Evolutionary conservation across 306 rosid species (phyloP), one percentile per base, ranked within the genome.

Genomic region (Ochetophila trinervis): DNA sequence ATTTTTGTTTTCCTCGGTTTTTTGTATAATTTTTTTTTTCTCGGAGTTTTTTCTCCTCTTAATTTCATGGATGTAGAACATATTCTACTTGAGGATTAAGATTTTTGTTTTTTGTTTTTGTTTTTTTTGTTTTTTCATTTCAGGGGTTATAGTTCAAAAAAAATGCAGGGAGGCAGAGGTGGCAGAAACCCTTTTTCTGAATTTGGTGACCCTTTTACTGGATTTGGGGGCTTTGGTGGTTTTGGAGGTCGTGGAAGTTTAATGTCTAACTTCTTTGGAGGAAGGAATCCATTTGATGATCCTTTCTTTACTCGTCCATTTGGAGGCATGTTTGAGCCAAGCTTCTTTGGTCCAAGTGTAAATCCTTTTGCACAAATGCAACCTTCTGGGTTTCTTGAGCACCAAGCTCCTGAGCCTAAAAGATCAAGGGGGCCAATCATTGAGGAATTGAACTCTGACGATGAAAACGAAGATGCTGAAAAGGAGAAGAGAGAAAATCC

Each of bases 231-330:
- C 6, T 82, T 80, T 53, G 88, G 94, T 5, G 67, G 88, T 18
- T 76, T 83, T 66, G 89, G 89, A 44, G 85, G 85, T 63, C 83
- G 80, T 16, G 42, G 87, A 66, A 79, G 81, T 76, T 67, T 89
- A 22, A 2, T 83, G 17, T 74, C 98, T 16, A 58, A 67, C 66
- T 18, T 89, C 24, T 79, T 86, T 20, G 91, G 96, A 65, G 91
- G 86, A 60, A 76, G 91, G 77, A 76, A 86, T 35, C 91, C 96
- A 12, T 89, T 93, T 73, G 86, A 86, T 34, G 97, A 89, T 19
- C 95, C 96, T 57, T 93, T 89, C 79, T 90, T 89, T 72, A 78
- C 80, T 51, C 82, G 66, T 36, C 98, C 97, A 2, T 80, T 93
- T 24, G 91, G 91, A 24, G 68, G 95, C 73, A 75, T 88, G 85